A percentile compares a stretch with the other conserved stretches of the same genome.
These are phyloP conservation scores for Neofusicoccum umdonicola DNA, from an alignment of 2,329 filamentous ascomycete species.

Conservation along the genomic window DNA sequence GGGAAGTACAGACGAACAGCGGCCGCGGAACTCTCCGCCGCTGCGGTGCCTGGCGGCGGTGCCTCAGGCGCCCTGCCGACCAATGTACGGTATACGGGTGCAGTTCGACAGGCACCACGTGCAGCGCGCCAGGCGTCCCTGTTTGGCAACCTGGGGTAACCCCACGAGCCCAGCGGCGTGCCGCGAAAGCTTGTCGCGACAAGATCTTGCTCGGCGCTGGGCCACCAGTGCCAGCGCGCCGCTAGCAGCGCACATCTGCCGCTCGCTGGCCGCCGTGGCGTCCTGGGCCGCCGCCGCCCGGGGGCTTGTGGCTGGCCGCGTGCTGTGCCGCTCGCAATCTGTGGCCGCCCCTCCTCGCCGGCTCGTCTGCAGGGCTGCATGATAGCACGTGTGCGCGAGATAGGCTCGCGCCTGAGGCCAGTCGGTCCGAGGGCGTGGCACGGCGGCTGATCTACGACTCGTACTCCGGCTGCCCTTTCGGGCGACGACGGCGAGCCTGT, in stretches of 20 bases:
- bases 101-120: neutral
- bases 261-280: neutral
- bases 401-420: neutral
- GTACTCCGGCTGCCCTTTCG: neutral
- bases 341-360: neutral
- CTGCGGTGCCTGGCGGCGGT: no score
- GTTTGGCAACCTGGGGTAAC: neutral
- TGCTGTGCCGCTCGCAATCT: neutral
- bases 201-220: neutral
- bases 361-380: neutral
- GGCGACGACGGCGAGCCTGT: neutral
- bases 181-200: neutral
- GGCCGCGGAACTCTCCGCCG: neutral
- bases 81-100: neutral
- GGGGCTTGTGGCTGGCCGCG: neutral
- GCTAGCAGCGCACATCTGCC: neutral
- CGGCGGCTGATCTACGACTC: neutral
- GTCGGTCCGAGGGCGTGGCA: neutral
- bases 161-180: neutral
- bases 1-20: neutral
- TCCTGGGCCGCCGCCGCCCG: no score
- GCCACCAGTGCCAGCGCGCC: neutral
- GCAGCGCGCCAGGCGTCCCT: neutral
- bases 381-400: neutral
- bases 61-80: no score